phyloP scores from a whole-genome alignment of 495 filamentous ascomycete species.

The Trichoderma asperelloides region DNA sequence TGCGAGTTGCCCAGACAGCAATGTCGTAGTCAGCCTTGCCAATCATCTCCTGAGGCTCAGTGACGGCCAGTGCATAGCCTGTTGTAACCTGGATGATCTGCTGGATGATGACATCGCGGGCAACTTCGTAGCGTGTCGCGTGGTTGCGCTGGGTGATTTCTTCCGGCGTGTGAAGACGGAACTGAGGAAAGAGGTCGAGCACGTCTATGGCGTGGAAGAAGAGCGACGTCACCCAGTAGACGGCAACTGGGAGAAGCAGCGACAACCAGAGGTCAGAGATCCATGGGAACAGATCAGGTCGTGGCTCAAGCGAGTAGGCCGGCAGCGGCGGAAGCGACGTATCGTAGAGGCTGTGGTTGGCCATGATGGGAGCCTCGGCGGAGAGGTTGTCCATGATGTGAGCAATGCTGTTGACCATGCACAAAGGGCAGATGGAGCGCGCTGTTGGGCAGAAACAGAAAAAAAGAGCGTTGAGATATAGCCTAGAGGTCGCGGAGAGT shows the following conservation, averaged over 20 bases:
- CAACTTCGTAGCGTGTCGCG: conserved; percentile 70
- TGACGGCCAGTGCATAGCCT: conserved; percentile 49
- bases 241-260: conserved; percentile 65
- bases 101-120: conserved; percentile 79
- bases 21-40: conserved; percentile 79
- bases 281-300: conserved; percentile 61
- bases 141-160: conserved; percentile 82
- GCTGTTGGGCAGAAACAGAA: too few relatives aligned
- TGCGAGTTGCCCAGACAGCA: conserved; percentile 66
- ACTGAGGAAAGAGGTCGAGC: conserved; percentile 72
- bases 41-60: conserved; percentile 53
- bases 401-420: neutral
- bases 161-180: conserved; percentile 85
- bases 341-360: conserved; percentile 22
- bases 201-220: conserved; percentile 80
- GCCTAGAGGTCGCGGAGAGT: neutral
- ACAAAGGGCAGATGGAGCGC: neutral
- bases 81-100: conserved; percentile 76
- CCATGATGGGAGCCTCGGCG: conserved; percentile 17
- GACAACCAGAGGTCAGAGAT: conserved; percentile 74
- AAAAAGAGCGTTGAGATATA: neutral
- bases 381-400: conserved; percentile 7
- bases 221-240: conserved; percentile 83
- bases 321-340: conserved; percentile 69
- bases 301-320: conserved; percentile 55